These are phyloP conservation scores for Onygena corvina DNA, from an alignment of 2,329 filamentous ascomycete species.

Conservation along the genomic window DNA sequence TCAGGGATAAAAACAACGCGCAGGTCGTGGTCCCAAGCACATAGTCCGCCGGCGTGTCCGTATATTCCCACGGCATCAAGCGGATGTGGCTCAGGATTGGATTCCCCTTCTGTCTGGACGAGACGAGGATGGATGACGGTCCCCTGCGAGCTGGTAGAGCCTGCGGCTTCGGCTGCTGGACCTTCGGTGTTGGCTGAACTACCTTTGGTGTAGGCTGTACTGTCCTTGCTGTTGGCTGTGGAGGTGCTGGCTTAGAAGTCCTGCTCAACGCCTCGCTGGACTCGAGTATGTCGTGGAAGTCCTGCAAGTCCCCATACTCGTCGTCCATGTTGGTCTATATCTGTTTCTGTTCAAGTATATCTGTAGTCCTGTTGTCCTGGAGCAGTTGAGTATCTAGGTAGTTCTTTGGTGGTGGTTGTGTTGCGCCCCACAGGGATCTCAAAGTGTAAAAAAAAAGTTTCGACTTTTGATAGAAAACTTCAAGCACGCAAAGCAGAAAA, in stretches of 20 bases:
- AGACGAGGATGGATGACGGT: conserved; percentile 75
- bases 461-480: background rate
- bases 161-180: conserved; percentile 82
- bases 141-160: conserved; percentile 55
- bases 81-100: conserved; percentile 75
- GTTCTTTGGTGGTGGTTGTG: background rate
- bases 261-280: background rate
- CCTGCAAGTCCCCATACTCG: conserved; percentile 36
- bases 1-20: conserved; percentile 82
- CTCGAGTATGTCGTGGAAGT: background rate
- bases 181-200: conserved; percentile 37
- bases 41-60: conserved; percentile 91
- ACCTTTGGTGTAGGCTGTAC: conserved; percentile 15
- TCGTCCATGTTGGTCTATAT: conserved; percentile 30
- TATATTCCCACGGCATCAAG: conserved; percentile 86
- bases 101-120: conserved; percentile 86
- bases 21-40: conserved; percentile 78
- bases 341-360: background rate
- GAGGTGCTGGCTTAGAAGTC: conserved; percentile 29
- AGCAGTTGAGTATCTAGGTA: no score
- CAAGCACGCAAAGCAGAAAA: background rate
- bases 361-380: background rate
- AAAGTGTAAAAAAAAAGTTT: background rate
- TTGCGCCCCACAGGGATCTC: background rate
- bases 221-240: background rate